Evolutionary conservation across 2,329 filamentous ascomycete species (phyloP).

Genomic region (Fusarium sp.): DNA sequence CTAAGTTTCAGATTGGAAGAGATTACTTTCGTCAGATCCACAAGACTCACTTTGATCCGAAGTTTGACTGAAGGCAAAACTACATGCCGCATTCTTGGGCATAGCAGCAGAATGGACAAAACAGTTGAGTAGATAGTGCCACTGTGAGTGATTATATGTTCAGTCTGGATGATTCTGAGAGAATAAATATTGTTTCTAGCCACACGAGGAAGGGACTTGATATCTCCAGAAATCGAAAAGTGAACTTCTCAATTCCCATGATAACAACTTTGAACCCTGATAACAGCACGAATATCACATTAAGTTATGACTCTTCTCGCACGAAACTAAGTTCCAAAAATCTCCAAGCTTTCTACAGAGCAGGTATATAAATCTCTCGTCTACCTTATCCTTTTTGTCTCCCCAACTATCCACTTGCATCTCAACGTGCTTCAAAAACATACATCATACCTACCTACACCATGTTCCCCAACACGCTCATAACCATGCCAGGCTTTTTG

Average conservation of each 20-base stretch:
- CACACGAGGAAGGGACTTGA: too few species aligned
- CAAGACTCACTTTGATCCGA: neutral
- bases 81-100: neutral
- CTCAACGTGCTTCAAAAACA: neutral
- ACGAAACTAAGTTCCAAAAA: neutral
- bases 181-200: neutral
- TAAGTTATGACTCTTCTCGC: neutral
- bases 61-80: neutral
- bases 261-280: neutral
- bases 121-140: too few species aligned
- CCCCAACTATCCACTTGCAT: neutral
- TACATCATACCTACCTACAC: neutral
- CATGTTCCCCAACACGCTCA: neutral
- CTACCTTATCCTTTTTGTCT: neutral
- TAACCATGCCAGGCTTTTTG: neutral
- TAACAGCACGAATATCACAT: neutral
- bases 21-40: neutral
- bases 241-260: neutral
- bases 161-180: fast-evolving
- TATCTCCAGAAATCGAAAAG: neutral
- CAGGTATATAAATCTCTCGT: neutral
- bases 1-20: neutral
- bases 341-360: neutral
- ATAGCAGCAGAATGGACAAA: too few species aligned
- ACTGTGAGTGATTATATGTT: neutral